phyloP scores from a whole-genome alignment of 768 basidiomycete genomes.

The Hygrophoropsis aurantiaca region DNA sequence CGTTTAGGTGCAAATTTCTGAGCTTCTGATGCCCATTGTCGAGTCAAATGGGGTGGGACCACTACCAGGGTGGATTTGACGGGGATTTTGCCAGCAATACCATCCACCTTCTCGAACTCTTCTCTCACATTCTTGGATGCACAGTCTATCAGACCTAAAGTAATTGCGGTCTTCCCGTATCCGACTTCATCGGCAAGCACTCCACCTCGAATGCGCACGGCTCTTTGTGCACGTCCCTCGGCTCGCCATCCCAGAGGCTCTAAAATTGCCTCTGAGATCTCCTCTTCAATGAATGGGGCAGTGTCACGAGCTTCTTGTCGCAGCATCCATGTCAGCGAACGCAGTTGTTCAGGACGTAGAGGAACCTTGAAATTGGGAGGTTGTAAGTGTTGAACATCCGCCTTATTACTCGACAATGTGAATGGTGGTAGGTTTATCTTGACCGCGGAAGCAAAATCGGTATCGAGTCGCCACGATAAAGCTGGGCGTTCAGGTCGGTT shows the following conservation, averaged over 20 bases:
- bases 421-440: conserved; percentile 64
- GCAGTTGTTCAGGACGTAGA: conserved; percentile 82
- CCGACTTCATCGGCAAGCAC: conserved; percentile 96
- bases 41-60: conserved; percentile 87
- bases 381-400: conserved; percentile 67
- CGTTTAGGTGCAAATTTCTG: conserved; percentile 65
- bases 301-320: conserved; percentile 65
- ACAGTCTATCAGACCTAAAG: conserved; percentile 84
- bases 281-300: conserved; percentile 85
- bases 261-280: conserved; percentile 87
- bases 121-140: conserved; percentile 52
- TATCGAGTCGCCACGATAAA: conserved; percentile 80
- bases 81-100: conserved; percentile 61
- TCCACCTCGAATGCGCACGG: conserved; percentile 77
- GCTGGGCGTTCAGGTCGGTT: conserved; percentile 44
- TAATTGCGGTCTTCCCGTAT: conserved; percentile 96
- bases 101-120: conserved; percentile 54
- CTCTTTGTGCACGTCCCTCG: conserved; percentile 85
- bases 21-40: conserved; percentile 89
- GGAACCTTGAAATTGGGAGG: conserved; percentile 76
- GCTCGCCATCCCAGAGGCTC: conserved; percentile 90
- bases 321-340: conserved; percentile 93
- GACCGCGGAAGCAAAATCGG: conserved; percentile 69
- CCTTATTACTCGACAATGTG: conserved; percentile 70
- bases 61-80: conserved; percentile 80